Conservation (phyloP, 208 protist genomes). For the Angomonas deanei region DNA sequence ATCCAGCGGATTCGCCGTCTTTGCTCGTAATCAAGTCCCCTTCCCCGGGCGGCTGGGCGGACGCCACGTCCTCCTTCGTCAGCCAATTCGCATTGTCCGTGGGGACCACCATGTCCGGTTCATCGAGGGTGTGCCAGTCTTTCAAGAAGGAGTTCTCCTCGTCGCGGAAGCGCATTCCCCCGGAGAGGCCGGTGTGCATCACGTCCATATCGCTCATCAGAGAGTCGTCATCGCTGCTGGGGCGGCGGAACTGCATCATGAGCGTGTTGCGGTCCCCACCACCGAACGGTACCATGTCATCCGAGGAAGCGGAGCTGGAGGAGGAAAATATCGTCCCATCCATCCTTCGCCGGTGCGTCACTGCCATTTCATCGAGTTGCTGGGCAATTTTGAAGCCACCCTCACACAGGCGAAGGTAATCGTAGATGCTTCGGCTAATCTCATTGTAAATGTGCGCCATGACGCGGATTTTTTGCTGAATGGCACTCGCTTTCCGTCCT, state of each 20-base stretch:
- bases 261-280: neutral
- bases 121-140: neutral
- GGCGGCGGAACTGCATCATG: neutral
- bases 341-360: neutral
- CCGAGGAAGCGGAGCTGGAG: neutral
- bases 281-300: neutral
- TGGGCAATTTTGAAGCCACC: constrained; percentile 7
- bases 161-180: neutral
- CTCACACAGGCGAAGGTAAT: constrained; percentile 11
- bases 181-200: neutral
- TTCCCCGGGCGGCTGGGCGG: too few species aligned
- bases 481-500: neutral
- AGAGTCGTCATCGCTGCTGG: neutral
- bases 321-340: constrained; percentile 1
- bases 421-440: constrained; percentile 4
- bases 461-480: neutral
- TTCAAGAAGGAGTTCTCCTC: neutral
- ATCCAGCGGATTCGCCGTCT: neutral
- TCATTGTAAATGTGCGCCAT: constrained; percentile 5
- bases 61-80: neutral
- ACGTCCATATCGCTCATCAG: neutral
- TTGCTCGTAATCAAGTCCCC: neutral
- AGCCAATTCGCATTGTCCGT: constrained; percentile 10
- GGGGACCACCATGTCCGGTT: constrained; percentile 4
- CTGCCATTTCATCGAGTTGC: constrained; percentile 1